These are phyloP conservation scores for Eimeria praecox DNA, from an alignment of 169 alveolate species.

Conservation along the genomic window DNA sequence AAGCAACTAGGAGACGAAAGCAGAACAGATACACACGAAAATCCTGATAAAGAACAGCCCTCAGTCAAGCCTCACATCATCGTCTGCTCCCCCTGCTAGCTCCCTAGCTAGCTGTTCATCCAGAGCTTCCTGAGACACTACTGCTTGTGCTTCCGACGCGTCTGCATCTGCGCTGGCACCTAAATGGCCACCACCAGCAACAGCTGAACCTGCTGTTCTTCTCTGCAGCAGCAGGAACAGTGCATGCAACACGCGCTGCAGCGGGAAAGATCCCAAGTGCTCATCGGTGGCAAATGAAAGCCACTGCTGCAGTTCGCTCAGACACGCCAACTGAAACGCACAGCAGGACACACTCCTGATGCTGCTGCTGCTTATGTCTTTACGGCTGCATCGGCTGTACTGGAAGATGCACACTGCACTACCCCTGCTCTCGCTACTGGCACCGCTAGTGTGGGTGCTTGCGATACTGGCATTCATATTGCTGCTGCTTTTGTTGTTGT, in stretches of 20 bases:
- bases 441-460: not conserved
- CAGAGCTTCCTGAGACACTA: slow-evolving; percentile 21
- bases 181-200: not conserved
- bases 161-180: not conserved
- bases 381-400: not conserved
- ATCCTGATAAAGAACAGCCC: not conserved
- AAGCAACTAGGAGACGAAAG: not conserved
- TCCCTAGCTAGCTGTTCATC: slow-evolving; percentile 56
- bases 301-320: slow-evolving; percentile 79
- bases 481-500: not conserved
- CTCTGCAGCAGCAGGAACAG: slow-evolving; percentile 69
- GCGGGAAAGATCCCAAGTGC: slow-evolving; percentile 75
- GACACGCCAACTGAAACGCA: slow-evolving; percentile 69
- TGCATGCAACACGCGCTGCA: slow-evolving; percentile 69
- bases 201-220: slow-evolving; percentile 32
- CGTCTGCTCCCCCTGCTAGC: slow-evolving; percentile 37
- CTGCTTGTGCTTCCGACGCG: not conserved
- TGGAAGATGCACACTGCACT: not conserved
- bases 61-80: not conserved
- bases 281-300: slow-evolving; percentile 76
- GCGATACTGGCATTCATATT: not conserved
- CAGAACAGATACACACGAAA: not conserved
- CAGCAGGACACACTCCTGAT: not conserved
- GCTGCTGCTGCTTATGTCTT: not conserved
- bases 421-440: not conserved